Evolutionary conservation across 1,284 basidiomycete genomes (phyloP).

Genomic region (Ustilago cynodontis): DNA sequence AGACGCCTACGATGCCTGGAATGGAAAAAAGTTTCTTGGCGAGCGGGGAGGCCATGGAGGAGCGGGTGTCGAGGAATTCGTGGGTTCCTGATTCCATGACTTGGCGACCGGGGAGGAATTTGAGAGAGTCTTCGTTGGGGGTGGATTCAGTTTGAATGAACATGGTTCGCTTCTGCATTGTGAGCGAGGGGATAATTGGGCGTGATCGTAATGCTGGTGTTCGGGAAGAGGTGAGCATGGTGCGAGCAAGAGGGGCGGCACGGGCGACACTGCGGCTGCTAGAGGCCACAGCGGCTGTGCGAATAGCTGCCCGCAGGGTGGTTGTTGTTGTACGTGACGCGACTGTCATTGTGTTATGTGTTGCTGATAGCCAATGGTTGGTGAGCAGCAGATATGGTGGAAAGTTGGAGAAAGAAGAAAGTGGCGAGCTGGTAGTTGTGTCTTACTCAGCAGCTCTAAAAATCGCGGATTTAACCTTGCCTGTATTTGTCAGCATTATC

Average conservation of each 20-base stretch:
- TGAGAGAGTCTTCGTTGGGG: constrained; percentile 96
- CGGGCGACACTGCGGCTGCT: constrained; percentile 15
- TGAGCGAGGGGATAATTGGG: not conserved
- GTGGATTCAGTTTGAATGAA: constrained; percentile 83
- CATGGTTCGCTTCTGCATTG: constrained; percentile 53
- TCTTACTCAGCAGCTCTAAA: constrained; percentile 16
- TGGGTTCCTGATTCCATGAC: constrained; percentile 87
- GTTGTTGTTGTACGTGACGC: constrained; percentile 24
- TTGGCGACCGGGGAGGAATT: constrained; percentile 92
- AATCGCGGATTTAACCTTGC: constrained; percentile 10
- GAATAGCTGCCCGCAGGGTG: constrained; percentile 18
- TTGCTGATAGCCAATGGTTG: not conserved
- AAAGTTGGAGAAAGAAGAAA: constrained; percentile 3
- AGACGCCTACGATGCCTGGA: constrained; percentile 87
- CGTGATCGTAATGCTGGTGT: not conserved
- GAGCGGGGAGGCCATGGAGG: constrained; percentile 79
- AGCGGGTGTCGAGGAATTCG: constrained; percentile 85
- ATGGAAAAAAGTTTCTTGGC: constrained; percentile 93
- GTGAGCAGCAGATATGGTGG: not conserved
- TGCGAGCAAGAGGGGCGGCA: constrained; percentile 10
- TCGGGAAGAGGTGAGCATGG: constrained; percentile 22
- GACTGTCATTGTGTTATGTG: constrained; percentile 20
- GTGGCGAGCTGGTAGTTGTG: constrained; percentile 20
- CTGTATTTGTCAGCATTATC: constrained; percentile 31
- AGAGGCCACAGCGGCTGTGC: constrained; percentile 9